Evolutionary conservation across 192 early-diverging fungal genomes (phyloP).

Genomic region (Spinellus fusiger): DNA sequence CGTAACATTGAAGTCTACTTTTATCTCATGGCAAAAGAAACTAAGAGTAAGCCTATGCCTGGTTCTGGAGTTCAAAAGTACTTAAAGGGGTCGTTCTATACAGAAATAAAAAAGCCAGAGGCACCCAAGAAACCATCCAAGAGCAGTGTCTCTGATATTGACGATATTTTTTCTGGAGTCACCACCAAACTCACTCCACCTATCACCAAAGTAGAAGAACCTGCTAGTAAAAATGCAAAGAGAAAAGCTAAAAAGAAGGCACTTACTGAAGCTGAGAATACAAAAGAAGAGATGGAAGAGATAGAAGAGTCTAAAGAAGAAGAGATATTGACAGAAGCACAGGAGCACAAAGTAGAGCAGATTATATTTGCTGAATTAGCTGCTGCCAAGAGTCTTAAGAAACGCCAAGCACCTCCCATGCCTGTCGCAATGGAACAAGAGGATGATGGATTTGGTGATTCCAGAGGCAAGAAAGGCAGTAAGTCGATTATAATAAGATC

Average conservation of each 20-base stretch:
- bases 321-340: not conserved
- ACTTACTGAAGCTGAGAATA: not conserved
- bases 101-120: not conserved
- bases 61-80: too few species aligned
- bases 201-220: not conserved
- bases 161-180: constrained; percentile 12
- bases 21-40: too few species aligned
- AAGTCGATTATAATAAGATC: not conserved
- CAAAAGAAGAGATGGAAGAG: not conserved
- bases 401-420: not conserved
- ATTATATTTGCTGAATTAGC: constrained; percentile 13
- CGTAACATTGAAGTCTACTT: too few species aligned
- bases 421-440: constrained; percentile 12
- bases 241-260: constrained; percentile 1
- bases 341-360: not conserved
- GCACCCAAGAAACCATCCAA: not conserved
- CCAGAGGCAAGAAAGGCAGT: constrained; percentile 30
- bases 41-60: too few species aligned
- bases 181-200: not conserved
- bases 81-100: too few species aligned
- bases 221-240: constrained; percentile 4
- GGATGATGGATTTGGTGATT: constrained; percentile 28
- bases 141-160: constrained; percentile 9
- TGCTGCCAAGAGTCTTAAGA: constrained; percentile 21
- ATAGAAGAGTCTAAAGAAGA: not conserved